phyloP scores from a whole-genome alignment of 1,284 basidiomycete species.

The Moesziomyces aphidis region DNA sequence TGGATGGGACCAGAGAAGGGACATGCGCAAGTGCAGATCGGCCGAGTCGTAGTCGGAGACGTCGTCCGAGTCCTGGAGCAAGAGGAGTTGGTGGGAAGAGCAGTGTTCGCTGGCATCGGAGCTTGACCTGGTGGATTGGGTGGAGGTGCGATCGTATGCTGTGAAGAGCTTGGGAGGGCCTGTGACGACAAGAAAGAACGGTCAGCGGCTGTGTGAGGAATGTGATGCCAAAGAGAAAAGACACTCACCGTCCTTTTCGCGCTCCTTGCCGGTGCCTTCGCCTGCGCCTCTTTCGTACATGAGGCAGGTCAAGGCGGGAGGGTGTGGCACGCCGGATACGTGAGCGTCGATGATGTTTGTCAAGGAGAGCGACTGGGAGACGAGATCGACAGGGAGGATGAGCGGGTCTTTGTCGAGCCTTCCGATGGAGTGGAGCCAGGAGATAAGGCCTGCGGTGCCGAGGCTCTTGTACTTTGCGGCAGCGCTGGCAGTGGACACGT shows the following conservation, averaged over 20 bases:
- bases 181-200: not conserved
- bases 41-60: conserved; percentile 53
- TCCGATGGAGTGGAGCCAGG: conserved; percentile 64
- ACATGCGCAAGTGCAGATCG: conserved; percentile 59
- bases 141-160: conserved; percentile 39
- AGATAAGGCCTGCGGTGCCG: conserved; percentile 64
- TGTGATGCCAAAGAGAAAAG: not conserved
- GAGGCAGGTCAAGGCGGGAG: conserved; percentile 54
- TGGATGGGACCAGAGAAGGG: conserved; percentile 55
- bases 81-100: conserved; percentile 46
- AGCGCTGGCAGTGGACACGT: conserved; percentile 19
- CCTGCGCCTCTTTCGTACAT: conserved; percentile 63
- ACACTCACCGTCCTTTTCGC: conserved; percentile 58
- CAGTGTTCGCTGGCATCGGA: conserved; percentile 17
- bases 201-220: not conserved
- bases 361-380: conserved; percentile 59
- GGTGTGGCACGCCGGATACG: conserved; percentile 36
- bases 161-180: conserved; percentile 60
- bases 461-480: conserved; percentile 45
- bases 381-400: conserved; percentile 63
- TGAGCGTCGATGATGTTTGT: conserved; percentile 54
- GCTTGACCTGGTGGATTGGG: conserved; percentile 28
- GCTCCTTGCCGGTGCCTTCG: conserved; percentile 62
- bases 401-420: conserved; percentile 63
- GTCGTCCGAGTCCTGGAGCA: conserved; percentile 59